These are phyloP conservation scores for Suillus alpinus DNA, from an alignment of 768 basidiomycete species.

Conservation along the genomic window DNA sequence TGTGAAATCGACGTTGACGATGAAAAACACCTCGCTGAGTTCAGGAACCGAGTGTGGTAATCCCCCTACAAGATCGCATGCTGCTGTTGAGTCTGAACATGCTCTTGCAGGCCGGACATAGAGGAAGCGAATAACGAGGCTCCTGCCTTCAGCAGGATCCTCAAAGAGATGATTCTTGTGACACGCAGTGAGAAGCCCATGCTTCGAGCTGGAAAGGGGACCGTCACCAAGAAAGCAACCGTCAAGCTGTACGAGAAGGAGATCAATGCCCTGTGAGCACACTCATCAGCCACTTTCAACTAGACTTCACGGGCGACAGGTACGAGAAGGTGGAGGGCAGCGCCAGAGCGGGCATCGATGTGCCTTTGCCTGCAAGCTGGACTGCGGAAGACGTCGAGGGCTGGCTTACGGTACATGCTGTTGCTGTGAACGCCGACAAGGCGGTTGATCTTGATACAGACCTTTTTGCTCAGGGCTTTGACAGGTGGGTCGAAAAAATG, in stretches of 20 bases:
- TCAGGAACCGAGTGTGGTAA: conserved; percentile 33
- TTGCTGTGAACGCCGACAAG: conserved; percentile 8
- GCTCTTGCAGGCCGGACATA: conserved; percentile 34
- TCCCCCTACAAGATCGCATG: not conserved
- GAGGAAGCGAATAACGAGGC: conserved; percentile 44
- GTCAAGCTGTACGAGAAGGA: conserved; percentile 40
- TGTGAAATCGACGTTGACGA: conserved; percentile 19
- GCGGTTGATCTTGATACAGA: conserved; percentile 17
- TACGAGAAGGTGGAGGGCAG: conserved; percentile 33
- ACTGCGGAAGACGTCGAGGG: conserved; percentile 10
- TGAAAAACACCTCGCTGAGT: conserved; percentile 21
- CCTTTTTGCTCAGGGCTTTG: conserved; percentile 35
- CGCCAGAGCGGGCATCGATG: conserved; percentile 14
- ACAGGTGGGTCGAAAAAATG: conserved; percentile 27
- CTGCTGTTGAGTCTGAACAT: not conserved
- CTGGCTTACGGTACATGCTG: conserved; percentile 30
- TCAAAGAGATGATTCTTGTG: conserved; percentile 55
- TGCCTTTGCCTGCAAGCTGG: conserved; percentile 26
- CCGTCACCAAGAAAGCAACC: conserved; percentile 39
- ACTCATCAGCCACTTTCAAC: not conserved
- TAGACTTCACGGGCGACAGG: conserved; percentile 15
- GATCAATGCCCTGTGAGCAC: conserved; percentile 43
- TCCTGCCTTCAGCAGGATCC: conserved; percentile 43
- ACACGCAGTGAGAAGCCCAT: conserved; percentile 41
- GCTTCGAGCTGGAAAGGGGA: conserved; percentile 44